Percentiles rank a stretch among this genome's conserved stretches.
Evolutionary conservation across 257 asterid species (phyloP).

Genomic region (Dorcoceras hygrometricum): DNA sequence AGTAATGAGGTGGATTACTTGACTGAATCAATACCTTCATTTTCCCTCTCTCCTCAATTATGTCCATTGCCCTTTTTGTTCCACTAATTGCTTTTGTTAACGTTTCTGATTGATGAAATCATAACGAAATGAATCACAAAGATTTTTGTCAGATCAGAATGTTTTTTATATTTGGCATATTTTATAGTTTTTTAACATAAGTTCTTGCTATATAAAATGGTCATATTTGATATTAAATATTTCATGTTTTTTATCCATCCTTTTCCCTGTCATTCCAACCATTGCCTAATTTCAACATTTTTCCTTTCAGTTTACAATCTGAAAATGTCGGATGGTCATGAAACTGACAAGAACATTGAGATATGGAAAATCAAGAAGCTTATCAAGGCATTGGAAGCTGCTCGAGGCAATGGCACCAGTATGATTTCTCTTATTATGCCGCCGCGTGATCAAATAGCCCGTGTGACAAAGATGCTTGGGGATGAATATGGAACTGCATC

Average conservation of each 20-base stretch:
- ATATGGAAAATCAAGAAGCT: slow-evolving; percentile 47
- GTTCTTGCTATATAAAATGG: too few relatives aligned
- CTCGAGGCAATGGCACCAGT: slow-evolving; percentile 47
- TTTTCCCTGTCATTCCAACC: not conserved
- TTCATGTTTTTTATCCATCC: not conserved
- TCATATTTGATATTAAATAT: too few relatives aligned
- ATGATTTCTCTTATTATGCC: slow-evolving; percentile 49
- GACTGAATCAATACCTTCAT: too few relatives aligned
- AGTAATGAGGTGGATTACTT: too few relatives aligned
- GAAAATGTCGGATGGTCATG: slow-evolving; percentile 30
- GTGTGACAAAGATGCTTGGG: slow-evolving; percentile 45
- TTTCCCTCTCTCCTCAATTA: too few relatives aligned
- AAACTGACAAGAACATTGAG: slow-evolving; percentile 38
- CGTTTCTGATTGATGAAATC: too few relatives aligned
- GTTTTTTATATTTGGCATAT: too few relatives aligned
- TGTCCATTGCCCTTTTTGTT: too few relatives aligned
- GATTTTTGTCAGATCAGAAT: too few relatives aligned
- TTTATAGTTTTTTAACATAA: too few relatives aligned
- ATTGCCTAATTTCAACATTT: not conserved
- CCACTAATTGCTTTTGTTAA: too few relatives aligned
- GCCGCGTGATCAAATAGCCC: slow-evolving; percentile 43
- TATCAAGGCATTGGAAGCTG: slow-evolving; percentile 40
- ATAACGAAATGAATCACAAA: too few relatives aligned
- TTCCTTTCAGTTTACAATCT: not conserved
- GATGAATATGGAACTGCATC: slow-evolving; percentile 49